Conservation (phyloP, 2,329 filamentous ascomycete genomes). For the Apiospora pterosperma region DNA sequence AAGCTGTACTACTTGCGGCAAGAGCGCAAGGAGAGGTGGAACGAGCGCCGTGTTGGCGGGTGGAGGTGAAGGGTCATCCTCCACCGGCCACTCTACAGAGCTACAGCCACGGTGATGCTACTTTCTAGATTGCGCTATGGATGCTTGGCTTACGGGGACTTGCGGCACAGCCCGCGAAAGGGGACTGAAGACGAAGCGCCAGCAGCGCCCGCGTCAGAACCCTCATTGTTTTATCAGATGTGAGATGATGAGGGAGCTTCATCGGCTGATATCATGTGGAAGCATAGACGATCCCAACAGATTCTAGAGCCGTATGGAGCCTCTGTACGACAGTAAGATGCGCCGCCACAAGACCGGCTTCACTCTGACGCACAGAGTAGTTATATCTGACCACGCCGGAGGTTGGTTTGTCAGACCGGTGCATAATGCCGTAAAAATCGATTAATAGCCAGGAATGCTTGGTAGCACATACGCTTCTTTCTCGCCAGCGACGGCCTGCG, state of each 20-base stretch:
- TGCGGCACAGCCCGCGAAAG: background rate
- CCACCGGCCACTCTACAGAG: background rate
- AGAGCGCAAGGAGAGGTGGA: constrained; percentile 91
- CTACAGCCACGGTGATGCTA: background rate
- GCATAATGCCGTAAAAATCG: background rate
- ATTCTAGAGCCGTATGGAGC: background rate
- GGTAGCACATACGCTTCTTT: background rate
- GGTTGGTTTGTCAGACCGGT: background rate
- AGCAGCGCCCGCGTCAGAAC: background rate
- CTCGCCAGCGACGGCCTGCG: background rate
- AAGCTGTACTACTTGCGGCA: constrained; percentile 74
- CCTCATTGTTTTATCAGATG: background rate
- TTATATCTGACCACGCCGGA: background rate
- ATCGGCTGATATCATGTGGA: background rate
- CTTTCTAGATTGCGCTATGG: background rate
- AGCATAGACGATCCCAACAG: background rate
- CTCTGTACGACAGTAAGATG: background rate
- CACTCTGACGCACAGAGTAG: background rate
- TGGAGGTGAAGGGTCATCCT: constrained; percentile 63
- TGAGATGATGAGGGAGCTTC: background rate
- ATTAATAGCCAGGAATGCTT: background rate
- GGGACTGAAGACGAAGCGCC: background rate
- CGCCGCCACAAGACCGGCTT: background rate
- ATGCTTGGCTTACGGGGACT: background rate
- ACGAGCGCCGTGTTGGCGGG: constrained; percentile 90